Conservation (phyloP, 257 asterid genomes). For the Misopates orontium region DNA sequence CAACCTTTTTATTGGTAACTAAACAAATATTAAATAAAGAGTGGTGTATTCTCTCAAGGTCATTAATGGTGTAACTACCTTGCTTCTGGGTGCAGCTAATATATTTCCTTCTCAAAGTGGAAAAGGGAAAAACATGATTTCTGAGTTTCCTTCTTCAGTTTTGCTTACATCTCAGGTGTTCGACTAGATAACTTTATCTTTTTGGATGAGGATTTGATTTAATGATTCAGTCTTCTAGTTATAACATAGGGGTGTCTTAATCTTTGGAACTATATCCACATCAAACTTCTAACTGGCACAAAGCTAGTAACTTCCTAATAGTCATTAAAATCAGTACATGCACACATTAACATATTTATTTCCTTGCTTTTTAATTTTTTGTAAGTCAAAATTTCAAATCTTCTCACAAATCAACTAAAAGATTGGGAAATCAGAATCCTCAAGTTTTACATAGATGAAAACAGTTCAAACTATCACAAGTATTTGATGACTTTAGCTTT, state of each 20-base stretch:
- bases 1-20: no score
- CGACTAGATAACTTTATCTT: background rate
- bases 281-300: slow-evolving; percentile 10
- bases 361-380: slow-evolving; percentile 12
- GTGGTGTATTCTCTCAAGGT: no score
- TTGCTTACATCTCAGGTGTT: no score
- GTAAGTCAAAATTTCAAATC: background rate
- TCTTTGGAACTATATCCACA: slow-evolving; percentile 16
- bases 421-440: background rate
- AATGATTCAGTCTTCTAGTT: background rate
- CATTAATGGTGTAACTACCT: background rate
- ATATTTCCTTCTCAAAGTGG: no score
- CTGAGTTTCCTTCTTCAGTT: no score
- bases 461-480: slow-evolving; percentile 15
- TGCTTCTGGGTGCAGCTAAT: background rate
- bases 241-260: slow-evolving; percentile 5
- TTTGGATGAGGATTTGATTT: background rate
- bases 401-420: slow-evolving; percentile 12
- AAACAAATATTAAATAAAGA: no score
- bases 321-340: slow-evolving; percentile 9
- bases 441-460: slow-evolving; percentile 5
- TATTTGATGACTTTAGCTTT: slow-evolving; percentile 5
- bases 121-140: no score
- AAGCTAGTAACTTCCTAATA: slow-evolving; percentile 6
- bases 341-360: slow-evolving; percentile 3